Evolutionary conservation across 2,329 filamentous ascomycete genomes (phyloP).

Genomic region (Colletotrichum horii): DNA sequence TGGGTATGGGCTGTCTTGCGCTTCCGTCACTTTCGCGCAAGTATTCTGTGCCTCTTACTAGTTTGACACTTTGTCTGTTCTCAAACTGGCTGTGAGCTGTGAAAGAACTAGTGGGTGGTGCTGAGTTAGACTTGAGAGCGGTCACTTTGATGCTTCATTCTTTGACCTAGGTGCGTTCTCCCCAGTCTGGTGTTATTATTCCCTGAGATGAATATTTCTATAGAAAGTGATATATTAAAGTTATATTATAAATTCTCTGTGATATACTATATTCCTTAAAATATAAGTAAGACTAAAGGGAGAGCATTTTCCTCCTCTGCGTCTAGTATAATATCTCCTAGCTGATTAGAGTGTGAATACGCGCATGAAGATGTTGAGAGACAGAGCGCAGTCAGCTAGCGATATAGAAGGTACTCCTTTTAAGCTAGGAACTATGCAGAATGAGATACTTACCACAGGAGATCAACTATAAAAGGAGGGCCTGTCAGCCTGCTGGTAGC

Average conservation of each 20-base stretch:
- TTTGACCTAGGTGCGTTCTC: rapidly evolving
- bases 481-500: not conserved
- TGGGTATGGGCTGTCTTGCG: rapidly evolving
- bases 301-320: too few species aligned
- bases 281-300: too few species aligned
- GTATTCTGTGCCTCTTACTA: not conserved
- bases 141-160: not conserved
- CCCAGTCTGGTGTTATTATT: rapidly evolving
- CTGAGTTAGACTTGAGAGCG: not conserved
- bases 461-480: not conserved
- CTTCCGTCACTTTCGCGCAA: not conserved
- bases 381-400: rapidly evolving
- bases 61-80: not conserved
- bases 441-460: not conserved
- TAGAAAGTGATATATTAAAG: too few species aligned
- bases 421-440: not conserved
- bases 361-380: rapidly evolving
- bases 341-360: not conserved
- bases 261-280: too few species aligned
- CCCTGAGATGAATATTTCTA: not conserved
- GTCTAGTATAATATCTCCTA: not conserved
- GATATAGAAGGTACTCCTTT: not conserved
- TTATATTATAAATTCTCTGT: too few species aligned
- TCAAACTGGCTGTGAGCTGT: not conserved
- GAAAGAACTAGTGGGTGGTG: rapidly evolving